Evolutionary conservation across 2,329 filamentous ascomycete species (phyloP), one percentile per base, ranked within the genome.

Genomic region (Pseudopithomyces chartarum): DNA sequence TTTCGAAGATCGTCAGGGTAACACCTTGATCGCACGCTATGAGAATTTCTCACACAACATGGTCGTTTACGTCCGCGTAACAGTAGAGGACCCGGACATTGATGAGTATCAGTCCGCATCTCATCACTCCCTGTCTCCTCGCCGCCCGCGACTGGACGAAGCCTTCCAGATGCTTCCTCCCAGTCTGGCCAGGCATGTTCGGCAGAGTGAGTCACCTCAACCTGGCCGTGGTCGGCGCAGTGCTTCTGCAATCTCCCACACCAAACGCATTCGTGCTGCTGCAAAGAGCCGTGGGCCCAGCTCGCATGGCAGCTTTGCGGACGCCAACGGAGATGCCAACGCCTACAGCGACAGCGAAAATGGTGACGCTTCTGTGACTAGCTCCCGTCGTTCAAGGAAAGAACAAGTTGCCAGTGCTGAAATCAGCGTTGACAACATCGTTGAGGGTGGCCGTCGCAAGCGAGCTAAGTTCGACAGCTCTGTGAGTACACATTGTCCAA

Each of bases 391-490:
- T 75, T 86, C 84, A 67, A 92, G 91, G 76, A 87, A 83, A 63
- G 93, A 97, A 69, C 90, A 92, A 63, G 86, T 97, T 69, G 92
- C 91, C 47, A 97, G 92, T 74, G 96, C 95, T 15, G 95, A 99
- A 67, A 99, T 99, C 72, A 98, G 94, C 75, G 87, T 97, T 66
- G 93, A 97, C 67, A 99, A 99, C 75, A 98, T 99, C 76, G 90
- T 99, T 59, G 94, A 98, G 78, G 95, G 96, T 72, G 93, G 94
- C 65, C 89, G 95, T 77, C 89, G 95, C 73, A 97, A 98, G 82
- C 87, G 92, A 72, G 91, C 94, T 69, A 97, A 97, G 78, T 89
- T 89, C 80, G 94, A 98, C 77, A 98, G 94, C 81, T 97, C 94
- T 78, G 94, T 98, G 89, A 88, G 94, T 84, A 54, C 22, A 48